Conservation (phyloP, 495 filamentous ascomycete genomes). For the Penicillium ochrochloron region DNA sequence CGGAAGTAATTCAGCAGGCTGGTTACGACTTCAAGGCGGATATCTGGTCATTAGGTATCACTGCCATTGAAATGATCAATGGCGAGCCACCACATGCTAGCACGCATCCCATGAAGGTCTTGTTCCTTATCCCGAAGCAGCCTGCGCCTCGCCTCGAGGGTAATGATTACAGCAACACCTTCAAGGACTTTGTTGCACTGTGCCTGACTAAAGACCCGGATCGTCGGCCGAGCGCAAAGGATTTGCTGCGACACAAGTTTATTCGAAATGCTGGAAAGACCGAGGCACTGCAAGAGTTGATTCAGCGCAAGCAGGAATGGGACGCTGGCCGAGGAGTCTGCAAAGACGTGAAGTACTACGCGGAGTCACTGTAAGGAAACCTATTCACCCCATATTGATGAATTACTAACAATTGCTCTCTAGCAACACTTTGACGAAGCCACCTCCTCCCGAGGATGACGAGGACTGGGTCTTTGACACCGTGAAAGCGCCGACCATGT, state of each 20-base stretch:
- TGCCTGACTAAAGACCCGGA: slow-evolving; percentile 92
- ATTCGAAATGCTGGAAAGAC: slow-evolving; percentile 83
- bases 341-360: slow-evolving; percentile 77
- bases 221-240: slow-evolving; percentile 79
- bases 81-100: slow-evolving; percentile 92
- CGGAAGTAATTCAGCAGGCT: slow-evolving; percentile 95
- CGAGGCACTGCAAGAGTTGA: slow-evolving; percentile 82
- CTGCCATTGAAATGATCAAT: slow-evolving; percentile 89
- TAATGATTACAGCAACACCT: slow-evolving; percentile 79
- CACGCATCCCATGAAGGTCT: slow-evolving; percentile 96
- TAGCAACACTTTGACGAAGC: slow-evolving; percentile 65
- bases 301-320: slow-evolving; percentile 80
- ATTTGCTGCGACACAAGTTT: slow-evolving; percentile 89
- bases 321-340: slow-evolving; percentile 66
- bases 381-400: background rate
- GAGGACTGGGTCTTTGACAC: slow-evolving; percentile 99
- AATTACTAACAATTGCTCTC: slow-evolving; percentile 22
- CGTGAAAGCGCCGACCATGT: slow-evolving; percentile 67
- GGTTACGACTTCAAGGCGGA: slow-evolving; percentile 98
- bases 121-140: slow-evolving; percentile 96
- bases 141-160: slow-evolving; percentile 86
- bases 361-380: slow-evolving; percentile 73
- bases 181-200: slow-evolving; percentile 89
- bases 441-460: slow-evolving; percentile 55
- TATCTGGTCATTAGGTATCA: slow-evolving; percentile 97